These are phyloP conservation scores for Mucor sp. DNA, from an alignment of 371 early-diverging fungal species.

Conservation along the genomic window DNA sequence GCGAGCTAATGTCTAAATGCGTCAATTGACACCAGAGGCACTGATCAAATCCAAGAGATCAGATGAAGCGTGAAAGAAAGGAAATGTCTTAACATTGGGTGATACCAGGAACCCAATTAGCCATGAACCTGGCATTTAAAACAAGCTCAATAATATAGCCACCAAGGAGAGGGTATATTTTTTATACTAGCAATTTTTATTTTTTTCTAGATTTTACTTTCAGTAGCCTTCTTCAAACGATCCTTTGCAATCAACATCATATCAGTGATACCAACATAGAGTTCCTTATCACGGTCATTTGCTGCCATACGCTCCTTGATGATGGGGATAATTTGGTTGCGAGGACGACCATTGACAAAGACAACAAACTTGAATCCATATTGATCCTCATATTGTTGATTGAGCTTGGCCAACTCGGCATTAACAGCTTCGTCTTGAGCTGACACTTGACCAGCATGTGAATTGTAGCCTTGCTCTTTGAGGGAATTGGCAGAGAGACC, in stretches of 20 bases:
- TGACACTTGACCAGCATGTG: constrained; percentile 22
- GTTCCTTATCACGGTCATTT: constrained; percentile 55
- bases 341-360: constrained; percentile 84
- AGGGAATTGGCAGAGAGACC: constrained; percentile 74
- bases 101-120: background rate
- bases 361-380: constrained; percentile 91
- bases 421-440: constrained; percentile 42
- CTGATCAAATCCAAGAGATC: too few relatives aligned
- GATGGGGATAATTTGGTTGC: constrained; percentile 72
- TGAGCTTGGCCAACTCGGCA: constrained; percentile 51
- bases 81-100: background rate
- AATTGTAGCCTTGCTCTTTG: constrained; percentile 74
- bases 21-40: too few relatives aligned
- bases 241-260: constrained; percentile 82
- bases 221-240: constrained; percentile 63
- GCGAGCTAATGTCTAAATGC: too few relatives aligned
- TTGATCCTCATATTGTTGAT: constrained; percentile 74
- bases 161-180: constrained; percentile 8
- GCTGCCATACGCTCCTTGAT: constrained; percentile 66
- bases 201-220: constrained; percentile 25
- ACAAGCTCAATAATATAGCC: background rate
- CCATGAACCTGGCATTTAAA: background rate
- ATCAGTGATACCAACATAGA: constrained; percentile 64
- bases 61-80: background rate
- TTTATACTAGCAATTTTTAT: constrained; percentile 1